Evolutionary conservation across 2,329 filamentous ascomycete species (phyloP), one percentile per base, ranked within the genome.

Genomic region (Sporothrix variecibatus): DNA sequence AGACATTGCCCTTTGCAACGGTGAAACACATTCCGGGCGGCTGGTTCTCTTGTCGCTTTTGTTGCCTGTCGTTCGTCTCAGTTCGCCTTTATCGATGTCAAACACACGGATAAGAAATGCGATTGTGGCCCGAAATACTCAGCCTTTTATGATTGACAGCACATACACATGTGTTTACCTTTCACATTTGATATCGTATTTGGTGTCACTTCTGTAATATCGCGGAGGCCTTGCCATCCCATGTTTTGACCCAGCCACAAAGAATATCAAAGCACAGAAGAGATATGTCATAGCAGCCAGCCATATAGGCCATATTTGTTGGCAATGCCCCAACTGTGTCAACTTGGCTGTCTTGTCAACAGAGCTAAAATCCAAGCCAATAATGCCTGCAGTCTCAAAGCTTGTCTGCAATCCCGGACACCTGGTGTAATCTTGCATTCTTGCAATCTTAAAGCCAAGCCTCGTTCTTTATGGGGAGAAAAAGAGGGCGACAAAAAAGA

Each of bases 381-480:
- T 4, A 49, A 49, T 49, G 20, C 60, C 23, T 38, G 34, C 51
- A 56, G 28, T 23, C 51, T 56, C 26, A 56, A 56, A 15, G 51
- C 51, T 56, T 56, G 51, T 56, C 12, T 56, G 20, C 34, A 40
- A 23, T 40, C 34, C 11, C 15, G 43, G 43, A 2, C 40, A 43
- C 12, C 40, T 43, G 40, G 40, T 26, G 40, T 26, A 58, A 58
- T 58, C 53, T n/a, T 56, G 20, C 26, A 58, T 7, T 56, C 38
- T 40, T 40, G 60, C 34, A 64, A 64, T 64, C 60, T 26, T 64
- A n/a, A 43, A 43, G 15, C 60, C 34, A 43, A 64, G 60, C 60
- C 60, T 65, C 60, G 34, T 65, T 65, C 34, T 65, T 43, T 65
- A 34, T 60, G 56, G 56, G 56, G 56, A 60, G 28, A 34, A 60